phyloP scores from a whole-genome alignment of 1,284 basidiomycete genomes.

The Sporisorium reilianum region DNA sequence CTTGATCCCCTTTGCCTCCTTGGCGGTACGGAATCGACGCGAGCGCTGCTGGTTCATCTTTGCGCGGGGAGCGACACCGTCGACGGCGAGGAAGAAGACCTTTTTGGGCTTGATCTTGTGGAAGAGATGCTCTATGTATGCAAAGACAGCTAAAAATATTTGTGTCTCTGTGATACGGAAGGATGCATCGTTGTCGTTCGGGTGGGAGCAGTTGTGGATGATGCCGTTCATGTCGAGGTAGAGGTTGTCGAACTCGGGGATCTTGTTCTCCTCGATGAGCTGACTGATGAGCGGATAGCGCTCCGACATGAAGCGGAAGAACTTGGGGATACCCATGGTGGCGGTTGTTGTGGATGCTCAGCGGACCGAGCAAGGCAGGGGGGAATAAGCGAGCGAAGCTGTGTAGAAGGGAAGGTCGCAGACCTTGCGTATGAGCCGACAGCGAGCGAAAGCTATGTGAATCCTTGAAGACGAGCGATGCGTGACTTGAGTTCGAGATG shows the following conservation, averaged over 20 bases:
- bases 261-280: slow-evolving; percentile 94
- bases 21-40: slow-evolving; percentile 92
- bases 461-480: slow-evolving; percentile 3
- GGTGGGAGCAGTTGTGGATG: slow-evolving; percentile 83
- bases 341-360: slow-evolving; percentile 12
- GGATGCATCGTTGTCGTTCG: slow-evolving; percentile 92
- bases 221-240: slow-evolving; percentile 99
- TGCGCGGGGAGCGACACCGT: slow-evolving; percentile 96
- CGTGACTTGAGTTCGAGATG: too few relatives aligned
- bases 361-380: slow-evolving; percentile 1
- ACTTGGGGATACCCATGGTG: slow-evolving; percentile 70
- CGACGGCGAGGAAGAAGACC: slow-evolving; percentile 89
- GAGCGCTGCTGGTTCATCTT: slow-evolving; percentile 97
- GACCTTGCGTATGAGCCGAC: slow-evolving; percentile 4
- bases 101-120: slow-evolving; percentile 97
- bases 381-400: neutral
- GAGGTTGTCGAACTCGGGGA: slow-evolving; percentile 87
- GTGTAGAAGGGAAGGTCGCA: neutral
- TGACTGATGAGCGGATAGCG: slow-evolving; percentile 98
- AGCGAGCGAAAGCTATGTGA: slow-evolving; percentile 5
- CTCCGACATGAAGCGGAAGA: slow-evolving; percentile 78
- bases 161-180: slow-evolving; percentile 92
- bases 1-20: slow-evolving; percentile 86
- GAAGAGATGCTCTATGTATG: slow-evolving; percentile 97
- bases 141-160: slow-evolving; percentile 95